These are phyloP conservation scores for Triangularia verruculosa DNA, from an alignment of 2,329 filamentous ascomycete species.

Conservation along the genomic window DNA sequence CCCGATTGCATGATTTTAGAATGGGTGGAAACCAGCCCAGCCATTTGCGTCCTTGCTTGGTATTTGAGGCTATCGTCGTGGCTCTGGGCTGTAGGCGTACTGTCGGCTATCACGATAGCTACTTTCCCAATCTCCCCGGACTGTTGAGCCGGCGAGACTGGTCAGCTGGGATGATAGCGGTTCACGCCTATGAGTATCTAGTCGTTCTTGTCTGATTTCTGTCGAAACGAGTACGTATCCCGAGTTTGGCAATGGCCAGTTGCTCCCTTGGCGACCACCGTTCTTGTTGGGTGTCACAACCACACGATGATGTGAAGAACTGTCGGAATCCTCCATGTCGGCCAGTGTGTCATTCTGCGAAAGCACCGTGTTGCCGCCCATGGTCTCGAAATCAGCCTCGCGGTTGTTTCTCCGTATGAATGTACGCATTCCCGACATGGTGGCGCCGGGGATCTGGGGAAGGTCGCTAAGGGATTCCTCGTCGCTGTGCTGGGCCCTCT, in stretches of 20 bases:
- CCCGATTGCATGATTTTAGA: neutral
- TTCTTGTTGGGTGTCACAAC: neutral
- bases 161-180: neutral
- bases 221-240: slow-evolving; percentile 1
- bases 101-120: neutral
- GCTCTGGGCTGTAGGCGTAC: neutral
- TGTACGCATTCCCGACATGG: slow-evolving; percentile 17
- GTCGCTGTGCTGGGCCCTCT: neutral
- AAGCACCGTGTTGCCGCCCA: neutral
- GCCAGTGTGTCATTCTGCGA: slow-evolving; percentile 5
- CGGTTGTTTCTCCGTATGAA: slow-evolving; percentile 3
- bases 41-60: neutral
- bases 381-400: neutral
- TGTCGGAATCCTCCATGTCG: neutral
- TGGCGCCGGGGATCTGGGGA: slow-evolving; percentile 16
- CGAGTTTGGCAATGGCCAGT: neutral
- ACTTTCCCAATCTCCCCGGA: neutral
- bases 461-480: slow-evolving; percentile 8
- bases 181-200: neutral
- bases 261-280: neutral
- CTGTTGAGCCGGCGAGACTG: neutral
- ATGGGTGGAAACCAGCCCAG: neutral
- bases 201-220: neutral
- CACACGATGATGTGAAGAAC: neutral
- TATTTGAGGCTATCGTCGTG: neutral